Base-by-base conservation (phyloP, 768 basidiomycete species). In the Kwoniella bestiolae region DNA sequence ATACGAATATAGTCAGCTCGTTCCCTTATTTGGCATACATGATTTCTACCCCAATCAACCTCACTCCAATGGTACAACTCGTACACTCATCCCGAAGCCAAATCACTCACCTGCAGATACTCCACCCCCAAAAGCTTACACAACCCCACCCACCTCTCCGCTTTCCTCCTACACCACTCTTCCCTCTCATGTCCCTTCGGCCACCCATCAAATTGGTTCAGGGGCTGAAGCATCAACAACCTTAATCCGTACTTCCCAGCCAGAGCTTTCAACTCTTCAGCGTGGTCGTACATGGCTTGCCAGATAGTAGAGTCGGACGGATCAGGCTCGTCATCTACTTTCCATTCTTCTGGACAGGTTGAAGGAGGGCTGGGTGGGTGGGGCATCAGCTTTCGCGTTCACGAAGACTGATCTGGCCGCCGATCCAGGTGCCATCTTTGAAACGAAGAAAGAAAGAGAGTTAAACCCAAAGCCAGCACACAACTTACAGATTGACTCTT, bases 181-280 rank as follows among this genome's bases (percentile, higher is more conserved):
- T 58, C 25, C 46, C 75, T 60, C 46, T 67, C 31, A 11, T 49
- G 38, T 6, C 71, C 73, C 56, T 60, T 44, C 9, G 38, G 56
- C 72, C 74, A 79, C 7, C 77, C 77, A 21, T 76, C 76, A 56
- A 71, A 78, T 29, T 73, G 57, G 23, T 60, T 69, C n/a, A 79
- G 70, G 11, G 77, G 77, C 69, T 77, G 75, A 0, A 79, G 32
- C 32, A 71, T 72, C 23, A 70, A 52, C 0, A 77, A 41, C 18
- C 62, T 35, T 0, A 79, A 56, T 1, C 47, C 57, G 56, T 60
- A 44, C 9, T 18, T 25, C 5, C 31, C 51, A 4, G 67, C 67
- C n/a, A 68, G 34, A 3, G 38, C 21, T n/a, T 60, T 64, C 25
- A 68, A 38, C 25, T 60, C 44, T 5, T 14, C 45, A 7, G 63